Conservation (phyloP, 2,329 filamentous ascomycete genomes). For the Colletotrichum agaves region DNA sequence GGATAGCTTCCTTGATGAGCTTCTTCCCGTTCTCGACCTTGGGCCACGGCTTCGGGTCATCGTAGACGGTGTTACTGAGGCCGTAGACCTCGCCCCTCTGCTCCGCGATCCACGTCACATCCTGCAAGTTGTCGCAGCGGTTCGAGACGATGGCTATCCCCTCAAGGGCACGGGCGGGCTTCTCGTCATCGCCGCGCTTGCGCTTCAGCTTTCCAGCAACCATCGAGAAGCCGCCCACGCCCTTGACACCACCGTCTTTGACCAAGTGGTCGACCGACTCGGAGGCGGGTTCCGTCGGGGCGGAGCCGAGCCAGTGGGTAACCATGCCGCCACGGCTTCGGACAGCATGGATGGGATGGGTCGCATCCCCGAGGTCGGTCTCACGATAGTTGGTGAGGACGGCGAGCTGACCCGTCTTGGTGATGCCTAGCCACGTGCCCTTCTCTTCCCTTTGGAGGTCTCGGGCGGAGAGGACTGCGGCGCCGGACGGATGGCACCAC, state of each 20-base stretch:
- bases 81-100: conserved; percentile 64
- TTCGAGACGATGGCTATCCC: conserved; percentile 72
- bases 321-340: conserved; percentile 73
- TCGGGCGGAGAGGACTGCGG: conserved; percentile 66
- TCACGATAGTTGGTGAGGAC: conserved; percentile 76
- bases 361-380: conserved; percentile 57
- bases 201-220: conserved; percentile 70
- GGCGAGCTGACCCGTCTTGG: conserved; percentile 67
- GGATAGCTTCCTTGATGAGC: conserved; percentile 56
- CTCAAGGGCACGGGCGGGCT: conserved; percentile 46
- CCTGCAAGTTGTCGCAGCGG: conserved; percentile 60
- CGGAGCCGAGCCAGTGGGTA: conserved; percentile 68
- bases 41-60: conserved; percentile 65
- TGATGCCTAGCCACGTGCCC: conserved; percentile 75
- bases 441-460: conserved; percentile 71
- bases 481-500: conserved; percentile 63
- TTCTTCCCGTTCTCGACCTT: conserved; percentile 67
- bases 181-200: conserved; percentile 31
- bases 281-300: conserved; percentile 57
- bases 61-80: conserved; percentile 71
- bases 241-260: conserved; percentile 63
- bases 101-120: conserved; percentile 69
- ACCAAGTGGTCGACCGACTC: conserved; percentile 65
- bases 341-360: conserved; percentile 63
- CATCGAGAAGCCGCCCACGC: conserved; percentile 74